Evolutionary conservation across 129 eudicot genomes (phyloP).

Genomic region (Chrysanthemum lavandulifolium): DNA sequence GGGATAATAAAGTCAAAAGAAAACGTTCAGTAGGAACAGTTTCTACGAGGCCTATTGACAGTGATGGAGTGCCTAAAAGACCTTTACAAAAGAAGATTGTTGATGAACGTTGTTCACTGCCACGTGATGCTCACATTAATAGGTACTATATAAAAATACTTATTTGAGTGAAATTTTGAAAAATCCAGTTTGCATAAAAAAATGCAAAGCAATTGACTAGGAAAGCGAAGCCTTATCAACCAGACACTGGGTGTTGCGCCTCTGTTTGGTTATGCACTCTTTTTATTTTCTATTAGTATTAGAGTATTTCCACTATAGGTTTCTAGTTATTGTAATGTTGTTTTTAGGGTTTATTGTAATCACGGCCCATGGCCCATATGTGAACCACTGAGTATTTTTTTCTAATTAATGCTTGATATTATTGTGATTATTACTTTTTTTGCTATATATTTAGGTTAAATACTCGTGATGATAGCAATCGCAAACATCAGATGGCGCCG

Average conservation of each 20-base stretch:
- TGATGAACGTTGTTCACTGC: constrained; percentile 46
- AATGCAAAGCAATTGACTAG: not conserved
- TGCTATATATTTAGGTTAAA: constrained; percentile 44
- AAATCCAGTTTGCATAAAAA: not conserved
- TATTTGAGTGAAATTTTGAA: constrained; percentile 3
- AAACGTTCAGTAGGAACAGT: constrained; percentile 73
- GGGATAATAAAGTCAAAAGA: constrained; percentile 85
- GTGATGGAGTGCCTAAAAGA: constrained; percentile 57
- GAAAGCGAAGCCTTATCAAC: not conserved
- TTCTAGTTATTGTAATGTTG: constrained; percentile 2
- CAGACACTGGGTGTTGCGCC: not conserved
- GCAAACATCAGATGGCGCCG: constrained; percentile 22
- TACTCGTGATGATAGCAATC: constrained; percentile 46
- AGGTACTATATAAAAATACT: constrained; percentile 38
- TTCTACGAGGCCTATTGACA: constrained; percentile 47
- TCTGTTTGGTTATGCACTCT: not conserved
- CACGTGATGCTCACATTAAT: constrained; percentile 48
- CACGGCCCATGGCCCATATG: constrained; percentile 28
- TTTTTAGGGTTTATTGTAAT: constrained; percentile 6
- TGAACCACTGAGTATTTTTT: constrained; percentile 9
- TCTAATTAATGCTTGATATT: not conserved
- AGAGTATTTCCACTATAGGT: not conserved
- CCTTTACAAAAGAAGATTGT: constrained; percentile 49
- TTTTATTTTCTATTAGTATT: not conserved
- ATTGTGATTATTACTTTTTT: not conserved